phyloP scores from a whole-genome alignment of 2,329 filamentous ascomycete genomes.

The Rugonectria rugulosa region DNA sequence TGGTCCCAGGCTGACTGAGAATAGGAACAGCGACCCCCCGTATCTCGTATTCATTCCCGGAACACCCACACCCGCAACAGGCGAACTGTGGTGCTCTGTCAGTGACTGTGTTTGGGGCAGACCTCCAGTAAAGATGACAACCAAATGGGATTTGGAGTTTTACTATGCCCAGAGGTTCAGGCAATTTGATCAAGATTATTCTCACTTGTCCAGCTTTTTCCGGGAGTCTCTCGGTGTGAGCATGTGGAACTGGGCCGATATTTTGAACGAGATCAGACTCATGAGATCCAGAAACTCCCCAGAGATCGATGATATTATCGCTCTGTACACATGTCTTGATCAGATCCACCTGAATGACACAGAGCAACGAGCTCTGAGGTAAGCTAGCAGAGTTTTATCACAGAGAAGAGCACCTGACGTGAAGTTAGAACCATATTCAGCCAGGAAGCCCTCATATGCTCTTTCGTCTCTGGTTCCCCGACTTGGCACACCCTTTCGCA shows the following conservation, averaged over 20 bases:
- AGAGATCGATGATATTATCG: not conserved
- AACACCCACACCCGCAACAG: too few relatives aligned
- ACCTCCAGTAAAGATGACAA: not conserved
- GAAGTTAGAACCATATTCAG: not conserved
- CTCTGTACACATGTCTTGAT: not conserved
- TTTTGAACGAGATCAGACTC: not conserved
- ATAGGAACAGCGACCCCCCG: too few relatives aligned
- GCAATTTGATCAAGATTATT: not conserved
- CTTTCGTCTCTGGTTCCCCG: not conserved
- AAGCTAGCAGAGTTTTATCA: not conserved
- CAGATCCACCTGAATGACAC: not conserved
- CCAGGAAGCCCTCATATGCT: not conserved
- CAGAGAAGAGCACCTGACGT: not conserved
- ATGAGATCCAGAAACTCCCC: not conserved
- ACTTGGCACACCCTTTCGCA: conserved; percentile 40
- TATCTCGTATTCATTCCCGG: not conserved
- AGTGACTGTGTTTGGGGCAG: not conserved
- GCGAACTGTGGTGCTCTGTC: too few relatives aligned
- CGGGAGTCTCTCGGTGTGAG: not conserved
- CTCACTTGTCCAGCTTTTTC: not conserved
- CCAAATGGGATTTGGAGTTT: not conserved
- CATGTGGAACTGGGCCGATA: not conserved
- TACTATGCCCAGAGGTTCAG: not conserved
- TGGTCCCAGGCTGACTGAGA: not conserved
- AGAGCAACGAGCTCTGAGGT: conserved; percentile 16